Evolutionary conservation across 192 early-diverging fungal species (phyloP), one percentile per base, ranked within the genome.

Genomic region (Dissophora ornata): DNA sequence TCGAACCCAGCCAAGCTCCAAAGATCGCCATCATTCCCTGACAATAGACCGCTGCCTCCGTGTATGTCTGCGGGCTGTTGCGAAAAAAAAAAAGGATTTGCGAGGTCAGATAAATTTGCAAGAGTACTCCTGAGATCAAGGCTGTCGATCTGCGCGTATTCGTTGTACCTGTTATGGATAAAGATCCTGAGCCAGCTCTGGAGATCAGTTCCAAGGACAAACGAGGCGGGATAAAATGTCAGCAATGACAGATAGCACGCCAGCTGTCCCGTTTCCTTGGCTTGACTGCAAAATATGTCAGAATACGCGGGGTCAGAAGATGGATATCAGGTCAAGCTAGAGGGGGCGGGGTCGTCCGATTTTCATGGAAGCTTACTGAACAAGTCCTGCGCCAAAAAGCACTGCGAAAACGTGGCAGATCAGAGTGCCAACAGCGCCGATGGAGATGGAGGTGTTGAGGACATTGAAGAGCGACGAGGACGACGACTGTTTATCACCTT

Each of bases 1-100:
- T 75, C 26, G 85, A 81, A 6, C 85, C 85, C 18, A 86, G 64
- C 85, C 85, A 86, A 25, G 85, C 82, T 21, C 85, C 85, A 50
- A 82, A 78, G 25, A 85, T 68, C 1, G 78, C 48, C 61, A 74
- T 80, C 28, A 85, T 62, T 19, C 68, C 71, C 55, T 83, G 84
- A 16, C 80, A 74, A 54, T 85, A 82, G 3, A 79, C 56, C 26
- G 80, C 80, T 25, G 81, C 80, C 38, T 85, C 84, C 25, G 68
- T 52, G 15, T 63, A 81, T 16, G 71, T 78, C 33, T 63, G 46
- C 10, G 80, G 84, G 24, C 84, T 85, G 70, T 25, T 25, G 11
- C 8, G 25, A 42, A 57, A 9, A 24, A 48, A 26, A 34, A 32
- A 62, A 66, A n/a, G n/a, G n/a, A n/a, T n/a, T n/a, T n/a, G n/a